Base-by-base conservation (phyloP, 805 yeast species). In the Starmerella bacillaris region DNA sequence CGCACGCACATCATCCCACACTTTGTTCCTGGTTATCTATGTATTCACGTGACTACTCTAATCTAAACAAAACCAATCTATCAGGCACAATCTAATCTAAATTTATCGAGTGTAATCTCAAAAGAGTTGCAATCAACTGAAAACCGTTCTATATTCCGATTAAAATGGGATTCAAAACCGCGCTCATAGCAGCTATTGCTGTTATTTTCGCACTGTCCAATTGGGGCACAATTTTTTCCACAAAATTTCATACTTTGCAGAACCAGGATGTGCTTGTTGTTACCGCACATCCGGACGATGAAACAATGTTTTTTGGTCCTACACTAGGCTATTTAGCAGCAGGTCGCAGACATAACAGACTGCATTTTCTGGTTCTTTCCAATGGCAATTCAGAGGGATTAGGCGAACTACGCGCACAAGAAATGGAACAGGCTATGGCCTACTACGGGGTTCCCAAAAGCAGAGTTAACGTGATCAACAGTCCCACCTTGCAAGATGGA, bases 201-300 rank as follows among this genome's bases (percentile, higher is more conserved):
- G 12, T 12, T 9, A 9, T 22, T 12, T 22, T 22, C 24, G 11
- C 12, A 12, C 24, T 22, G 24, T 9, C 24, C 11, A 22, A 22
- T 9, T 9, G 24, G 11, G 12, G 24, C 24, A 22, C 24, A 12
- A 22, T 22, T 12, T 12, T 22, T 9, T 9, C 24, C 11, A 22
- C 24, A 9, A 22, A 22, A 22, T 22, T 22, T 22, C 12, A 9
- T 22, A 22, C 14, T 5, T 35, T 51, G 29, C n/a, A 31, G 26
- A 40, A 40, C 39, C 40, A 44, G 34, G 36, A 47, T 16, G 38
- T 56, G 21, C 40, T 54, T 20, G 58, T 74, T 31, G 58, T 86
- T 9, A 74, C 83, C 27, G 94, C 94, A 0, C 99, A 89, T 55
- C 99, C 99, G 0, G 99, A 89, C 55, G 99, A 89, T 54, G 99